Base-by-base conservation (phyloP, 2,329 filamentous ascomycete species). In the Epichloe scottii region DNA sequence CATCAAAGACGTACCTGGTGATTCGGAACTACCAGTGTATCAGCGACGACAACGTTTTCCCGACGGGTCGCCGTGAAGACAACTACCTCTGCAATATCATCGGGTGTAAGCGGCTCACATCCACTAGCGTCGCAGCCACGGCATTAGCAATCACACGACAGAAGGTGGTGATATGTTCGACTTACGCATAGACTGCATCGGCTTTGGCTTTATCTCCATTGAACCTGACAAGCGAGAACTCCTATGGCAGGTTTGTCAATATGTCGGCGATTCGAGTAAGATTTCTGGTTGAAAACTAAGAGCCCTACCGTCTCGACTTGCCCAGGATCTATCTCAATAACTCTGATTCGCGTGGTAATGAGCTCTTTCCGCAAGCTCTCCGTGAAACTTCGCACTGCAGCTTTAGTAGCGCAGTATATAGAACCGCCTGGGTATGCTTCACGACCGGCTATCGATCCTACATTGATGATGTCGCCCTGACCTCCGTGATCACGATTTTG, bases 391-490 rank as follows among this genome's bases (percentile, higher is more conserved):
- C 85, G 80, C 51, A 95, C 85, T 1, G 90, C 90, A 19, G 89
- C 88, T 71, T 96, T 96, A 53, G 87, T 90, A 1, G 89, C 88
- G 67, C 90, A 95, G 76, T 96, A 96, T 63, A 95, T 94, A 65
- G 83, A 82, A 30, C 90, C 90, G 47, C 89, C 88, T 1, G 81
- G 74, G 66, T 95, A 96, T 11, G 87, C 78, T 60, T 95, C 89
- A 43, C 89, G 79, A 66, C 66, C 90, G n/a, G 90, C 90, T 63
- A 95, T 90, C 58, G 84, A 89, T 55, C 90, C 90, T 62, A 96
- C 71, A 64, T 96, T 97, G 72, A 98, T 95, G 65, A 98, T 90
- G 65, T 97, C 93, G 60, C 91, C 91, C 42, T 78, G 74, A 52
- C 89, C 90, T 53, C 86, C 84, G 51, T 91, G 77, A 63, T 70